Evolutionary conservation across 1,284 basidiomycete species (phyloP).

Genomic region (Trichosporon sp.): DNA sequence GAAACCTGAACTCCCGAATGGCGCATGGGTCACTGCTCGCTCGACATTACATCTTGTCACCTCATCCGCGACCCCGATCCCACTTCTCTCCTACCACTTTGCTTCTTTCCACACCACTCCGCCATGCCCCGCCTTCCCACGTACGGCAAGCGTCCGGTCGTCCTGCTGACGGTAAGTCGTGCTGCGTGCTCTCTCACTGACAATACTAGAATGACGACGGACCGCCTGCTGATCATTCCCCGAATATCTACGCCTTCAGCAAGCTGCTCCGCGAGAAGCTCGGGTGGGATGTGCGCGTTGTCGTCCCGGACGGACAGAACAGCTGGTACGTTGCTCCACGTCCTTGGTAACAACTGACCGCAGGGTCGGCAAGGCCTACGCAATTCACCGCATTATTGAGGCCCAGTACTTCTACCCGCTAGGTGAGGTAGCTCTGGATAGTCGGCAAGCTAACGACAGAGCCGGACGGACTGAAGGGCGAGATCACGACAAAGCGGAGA

Average conservation of each 20-base stretch:
- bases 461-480: constrained; percentile 64
- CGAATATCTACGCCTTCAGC: constrained; percentile 76
- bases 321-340: constrained; percentile 57
- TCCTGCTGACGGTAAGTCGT: constrained; percentile 37
- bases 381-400: constrained; percentile 69
- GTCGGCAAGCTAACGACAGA: constrained; percentile 14
- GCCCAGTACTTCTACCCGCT: constrained; percentile 78
- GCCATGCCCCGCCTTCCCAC: constrained; percentile 30
- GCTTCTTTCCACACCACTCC: background rate
- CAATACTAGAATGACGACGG: constrained; percentile 65
- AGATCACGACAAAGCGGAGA: constrained; percentile 58
- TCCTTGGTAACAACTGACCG: constrained; percentile 2
- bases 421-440: constrained; percentile 48
- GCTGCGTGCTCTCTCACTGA: background rate
- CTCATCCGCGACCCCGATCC: background rate
- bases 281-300: constrained; percentile 81
- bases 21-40: background rate
- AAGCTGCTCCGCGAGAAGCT: constrained; percentile 60
- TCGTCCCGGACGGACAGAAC: constrained; percentile 79
- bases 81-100: background rate
- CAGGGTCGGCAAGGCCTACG: constrained; percentile 68
- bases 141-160: constrained; percentile 35
- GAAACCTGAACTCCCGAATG: background rate
- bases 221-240: constrained; percentile 65
- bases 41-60: background rate